Base-by-base conservation (phyloP, 345 rosid genomes). In the Eucalyptus erythrocorys region DNA sequence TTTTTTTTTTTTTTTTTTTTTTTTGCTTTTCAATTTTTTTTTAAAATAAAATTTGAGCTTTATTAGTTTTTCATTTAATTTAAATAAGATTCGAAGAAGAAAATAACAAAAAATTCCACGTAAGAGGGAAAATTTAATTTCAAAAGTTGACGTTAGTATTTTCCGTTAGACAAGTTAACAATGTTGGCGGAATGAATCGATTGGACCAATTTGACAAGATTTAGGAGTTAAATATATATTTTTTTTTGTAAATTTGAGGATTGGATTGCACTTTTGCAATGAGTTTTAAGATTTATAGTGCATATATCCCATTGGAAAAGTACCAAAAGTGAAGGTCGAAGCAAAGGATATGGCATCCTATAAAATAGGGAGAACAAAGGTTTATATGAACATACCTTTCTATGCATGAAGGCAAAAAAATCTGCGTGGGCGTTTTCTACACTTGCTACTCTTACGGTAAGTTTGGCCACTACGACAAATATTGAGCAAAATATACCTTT, bases 81-180 rank as follows among this genome's bases (percentile, higher is more conserved):
- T 57, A 57, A 57, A 57, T 3, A 57, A 57, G 0, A 57, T 57
- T 5, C 24, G 30, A 57, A 57, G 30, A 57, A 26, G 0, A 57
- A 26, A 57, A 57, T 26, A 26, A 57, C 5, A 8, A 57, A 24
- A 10, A 24, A 1, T 2, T 1, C n/a, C n/a, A 11, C n/a, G 2
- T 57, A 57, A 6, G 64, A 57, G 64, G 30, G 64, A 26, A 27
- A 57, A 57, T 10, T 57, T 57, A 26, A 57, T 26, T 57, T 26
- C 2, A 57, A 57, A 57, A 57, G 21, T 51, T 1, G 0, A 51
- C 0, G 0, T 51, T 51, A 51, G 2, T 0, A 21, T 21, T 51
- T 21, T 21, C 0, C 2, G 0, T 51, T 51, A 21, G 57, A 51
- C 26, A 51, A 51, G 57, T 51, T 51, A 51, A 51, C 5, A 1